phyloP scores from a whole-genome alignment of 75 land plant species.

The Isoetes taiwanensis region DNA sequence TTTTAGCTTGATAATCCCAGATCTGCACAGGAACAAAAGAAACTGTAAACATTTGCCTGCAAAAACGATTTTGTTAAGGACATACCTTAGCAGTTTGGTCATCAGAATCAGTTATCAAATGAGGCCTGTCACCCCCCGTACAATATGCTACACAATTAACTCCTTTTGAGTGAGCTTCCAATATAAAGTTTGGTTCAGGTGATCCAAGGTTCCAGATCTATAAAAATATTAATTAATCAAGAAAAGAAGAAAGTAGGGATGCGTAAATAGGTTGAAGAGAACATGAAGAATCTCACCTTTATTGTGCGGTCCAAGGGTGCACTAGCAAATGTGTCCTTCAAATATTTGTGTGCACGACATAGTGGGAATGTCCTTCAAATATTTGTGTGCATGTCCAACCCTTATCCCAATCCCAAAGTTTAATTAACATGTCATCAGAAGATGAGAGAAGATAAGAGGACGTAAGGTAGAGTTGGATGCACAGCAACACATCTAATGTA shows the following conservation, averaged over 20 bases:
- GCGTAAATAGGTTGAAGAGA: too few species aligned
- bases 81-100: slow-evolving; percentile 5
- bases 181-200: slow-evolving; percentile 3
- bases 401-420: slow-evolving; percentile 99
- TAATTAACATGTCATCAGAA: slow-evolving; percentile 95
- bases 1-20: slow-evolving; percentile 83
- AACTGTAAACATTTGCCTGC: too few species aligned
- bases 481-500: slow-evolving; percentile 93
- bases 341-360: slow-evolving; percentile 80
- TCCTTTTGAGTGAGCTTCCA: not conserved
- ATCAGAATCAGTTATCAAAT: not conserved
- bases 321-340: slow-evolving; percentile 53
- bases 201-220: slow-evolving; percentile 7
- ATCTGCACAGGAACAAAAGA: slow-evolving; percentile 26
- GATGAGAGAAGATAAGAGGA: slow-evolving; percentile 89
- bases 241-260: not conserved
- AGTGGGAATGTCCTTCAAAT: slow-evolving; percentile 95
- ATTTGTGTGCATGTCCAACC: slow-evolving; percentile 90
- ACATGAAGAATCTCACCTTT: too few species aligned
- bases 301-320: slow-evolving; percentile 79
- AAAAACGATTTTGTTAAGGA: too few species aligned
- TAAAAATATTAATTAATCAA: too few species aligned
- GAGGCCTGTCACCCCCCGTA: slow-evolving; percentile 1
- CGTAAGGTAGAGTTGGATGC: slow-evolving; percentile 93
- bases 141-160: slow-evolving; percentile 3